These are phyloP conservation scores for Saitoella complicata DNA, from an alignment of 805 yeast genomes.

Conservation along the genomic window DNA sequence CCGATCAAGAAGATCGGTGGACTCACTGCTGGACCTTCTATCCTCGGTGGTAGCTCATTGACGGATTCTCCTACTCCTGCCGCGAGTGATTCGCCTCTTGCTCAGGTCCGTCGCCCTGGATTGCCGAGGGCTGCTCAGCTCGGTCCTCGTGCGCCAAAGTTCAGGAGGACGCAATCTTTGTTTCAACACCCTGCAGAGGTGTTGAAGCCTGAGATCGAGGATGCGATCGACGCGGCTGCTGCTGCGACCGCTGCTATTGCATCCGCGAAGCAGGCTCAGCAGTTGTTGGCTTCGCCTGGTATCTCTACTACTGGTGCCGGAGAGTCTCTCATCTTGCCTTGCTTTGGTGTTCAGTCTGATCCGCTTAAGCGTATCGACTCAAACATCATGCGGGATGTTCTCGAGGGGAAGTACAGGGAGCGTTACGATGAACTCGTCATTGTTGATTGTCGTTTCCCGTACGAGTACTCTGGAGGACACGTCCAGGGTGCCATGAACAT, in stretches of 20 bases:
- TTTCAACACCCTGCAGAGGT: conserved; percentile 40
- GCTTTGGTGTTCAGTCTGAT: conserved; percentile 22
- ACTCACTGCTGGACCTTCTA: no score
- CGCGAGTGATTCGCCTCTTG: no score
- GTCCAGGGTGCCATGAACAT: conserved; percentile 69
- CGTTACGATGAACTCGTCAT: conserved; percentile 42
- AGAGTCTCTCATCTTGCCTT: conserved; percentile 3
- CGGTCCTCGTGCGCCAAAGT: conserved; percentile 20
- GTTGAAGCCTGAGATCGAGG: conserved; percentile 23
- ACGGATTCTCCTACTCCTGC: no score
- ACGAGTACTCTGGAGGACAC: conserved; percentile 89
- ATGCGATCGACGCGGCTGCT: conserved; percentile 2
- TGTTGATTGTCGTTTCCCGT: conserved; percentile 82
- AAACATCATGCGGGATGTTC: conserved; percentile 37
- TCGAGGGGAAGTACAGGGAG: conserved; percentile 37
- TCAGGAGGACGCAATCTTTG: conserved; percentile 54
- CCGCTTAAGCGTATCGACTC: conserved; percentile 55
- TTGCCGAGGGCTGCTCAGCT: not conserved
- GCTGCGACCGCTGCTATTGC: conserved; percentile 1
- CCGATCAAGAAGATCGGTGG: no score
- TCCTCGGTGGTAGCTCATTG: no score
- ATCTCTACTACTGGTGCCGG: conserved; percentile 4
- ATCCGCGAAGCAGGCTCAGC: conserved; percentile 6
- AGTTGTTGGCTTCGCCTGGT: conserved; percentile 10
- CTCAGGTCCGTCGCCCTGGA: no score